phyloP scores from a whole-genome alignment of 2,329 filamentous ascomycete genomes.

The Pseudocercospora macadamiae region DNA sequence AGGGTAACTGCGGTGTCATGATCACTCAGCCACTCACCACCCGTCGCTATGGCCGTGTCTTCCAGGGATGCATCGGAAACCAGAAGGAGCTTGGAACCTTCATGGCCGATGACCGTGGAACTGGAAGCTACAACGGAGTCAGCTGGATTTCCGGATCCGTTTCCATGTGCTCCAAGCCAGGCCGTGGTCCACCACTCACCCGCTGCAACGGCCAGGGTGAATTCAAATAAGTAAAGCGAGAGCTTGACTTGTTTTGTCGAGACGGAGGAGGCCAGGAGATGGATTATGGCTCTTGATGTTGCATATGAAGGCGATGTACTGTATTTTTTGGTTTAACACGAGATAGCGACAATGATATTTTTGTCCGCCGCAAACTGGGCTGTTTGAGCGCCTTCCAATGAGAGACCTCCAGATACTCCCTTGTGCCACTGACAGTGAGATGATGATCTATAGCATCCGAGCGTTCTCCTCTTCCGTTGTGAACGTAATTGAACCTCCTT shows the following conservation, averaged over 20 bases:
- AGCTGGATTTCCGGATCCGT: constrained; percentile 25
- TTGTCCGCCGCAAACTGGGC: background rate
- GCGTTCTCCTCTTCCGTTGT: no score
- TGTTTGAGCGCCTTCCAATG: no score
- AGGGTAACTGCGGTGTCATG: constrained; percentile 23
- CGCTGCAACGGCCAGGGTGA: constrained; percentile 25
- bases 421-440: no score
- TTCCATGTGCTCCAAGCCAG: constrained; percentile 23
- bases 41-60: constrained; percentile 26
- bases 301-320: background rate
- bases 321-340: background rate
- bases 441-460: no score
- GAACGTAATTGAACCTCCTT: no score
- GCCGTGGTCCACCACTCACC: constrained; percentile 21
- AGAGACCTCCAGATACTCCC: no score
- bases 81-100: constrained; percentile 24
- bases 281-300: background rate
- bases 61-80: constrained; percentile 23
- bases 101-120: constrained; percentile 25
- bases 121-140: constrained; percentile 21
- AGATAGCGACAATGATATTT: background rate
- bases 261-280: background rate
- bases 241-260: background rate
- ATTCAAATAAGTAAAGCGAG: background rate
- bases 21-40: constrained; percentile 27